Evolutionary conservation across 1,139 yeast species (phyloP).

Genomic region (Scheffersomyces titani): DNA sequence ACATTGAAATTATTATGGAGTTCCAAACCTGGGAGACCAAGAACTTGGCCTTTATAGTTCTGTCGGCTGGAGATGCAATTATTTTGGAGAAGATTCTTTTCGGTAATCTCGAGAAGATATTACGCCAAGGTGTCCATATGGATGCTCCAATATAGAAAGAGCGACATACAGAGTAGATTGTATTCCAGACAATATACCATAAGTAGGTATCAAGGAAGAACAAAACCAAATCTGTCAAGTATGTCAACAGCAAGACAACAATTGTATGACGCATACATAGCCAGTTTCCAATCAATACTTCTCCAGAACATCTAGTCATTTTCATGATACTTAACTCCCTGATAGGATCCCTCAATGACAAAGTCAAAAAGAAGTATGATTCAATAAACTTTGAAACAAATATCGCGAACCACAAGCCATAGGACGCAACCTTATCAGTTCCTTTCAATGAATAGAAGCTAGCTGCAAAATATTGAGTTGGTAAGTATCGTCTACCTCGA

Average conservation of each 20-base stretch:
- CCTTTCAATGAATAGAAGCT: conserved; percentile 39
- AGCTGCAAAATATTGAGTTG: conserved; percentile 38
- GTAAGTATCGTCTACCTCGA: conserved; percentile 28
- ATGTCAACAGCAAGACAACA: conserved; percentile 38
- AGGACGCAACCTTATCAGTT: conserved; percentile 40
- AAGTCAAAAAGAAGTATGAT: conserved; percentile 51
- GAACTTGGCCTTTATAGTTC: conserved; percentile 31
- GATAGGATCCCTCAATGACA: conserved; percentile 48
- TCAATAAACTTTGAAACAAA: conserved; percentile 50
- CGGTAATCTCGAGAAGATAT: conserved; percentile 52
- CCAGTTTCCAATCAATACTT: conserved; percentile 38
- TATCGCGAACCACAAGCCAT: conserved; percentile 48
- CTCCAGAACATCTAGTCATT: conserved; percentile 45
- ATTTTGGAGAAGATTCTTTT: conserved; percentile 51
- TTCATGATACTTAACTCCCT: conserved; percentile 47
- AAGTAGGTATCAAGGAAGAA: conserved; percentile 56
- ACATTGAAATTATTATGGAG: conserved; percentile 56
- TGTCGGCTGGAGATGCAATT: conserved; percentile 31
- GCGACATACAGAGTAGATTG: conserved; percentile 48
- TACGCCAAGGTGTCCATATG: conserved; percentile 62
- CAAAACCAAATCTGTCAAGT: conserved; percentile 45
- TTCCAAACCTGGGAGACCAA: conserved; percentile 55
- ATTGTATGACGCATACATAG: conserved; percentile 43
- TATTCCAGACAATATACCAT: conserved; percentile 59
- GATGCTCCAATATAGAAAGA: conserved; percentile 54